Evolutionary conservation across 257 asterid species (phyloP).

Genomic region (Ehretia macrophylla): DNA sequence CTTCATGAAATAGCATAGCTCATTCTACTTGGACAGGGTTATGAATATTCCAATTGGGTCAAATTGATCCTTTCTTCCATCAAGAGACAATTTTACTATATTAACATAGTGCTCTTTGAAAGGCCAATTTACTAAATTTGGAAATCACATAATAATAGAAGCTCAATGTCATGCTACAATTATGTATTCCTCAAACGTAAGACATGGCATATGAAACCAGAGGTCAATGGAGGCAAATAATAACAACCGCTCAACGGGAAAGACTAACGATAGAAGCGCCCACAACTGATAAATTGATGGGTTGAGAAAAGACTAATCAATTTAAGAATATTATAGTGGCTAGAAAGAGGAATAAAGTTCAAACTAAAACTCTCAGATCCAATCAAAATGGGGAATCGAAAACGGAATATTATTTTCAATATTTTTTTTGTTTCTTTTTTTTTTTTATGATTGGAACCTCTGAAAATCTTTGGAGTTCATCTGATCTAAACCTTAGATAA

Average conservation of each 20-base stretch:
- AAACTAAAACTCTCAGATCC: neutral
- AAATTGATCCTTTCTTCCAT: neutral
- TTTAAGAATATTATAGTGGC: neutral
- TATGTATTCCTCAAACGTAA: neutral
- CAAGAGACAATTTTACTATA: neutral
- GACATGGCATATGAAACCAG: neutral
- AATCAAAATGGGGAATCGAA: no score
- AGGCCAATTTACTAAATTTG: constrained; percentile 2
- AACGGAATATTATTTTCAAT: no score
- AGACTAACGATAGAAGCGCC: neutral
- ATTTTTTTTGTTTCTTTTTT: no score
- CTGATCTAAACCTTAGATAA: no score
- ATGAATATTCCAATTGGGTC: neutral
- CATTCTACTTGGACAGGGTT: neutral
- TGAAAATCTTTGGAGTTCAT: no score
- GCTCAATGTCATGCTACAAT: neutral
- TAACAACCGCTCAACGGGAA: neutral
- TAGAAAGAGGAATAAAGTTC: neutral
- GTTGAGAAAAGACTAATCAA: neutral
- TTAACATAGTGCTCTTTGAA: neutral
- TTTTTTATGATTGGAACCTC: no score
- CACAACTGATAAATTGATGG: neutral
- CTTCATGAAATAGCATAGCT: neutral
- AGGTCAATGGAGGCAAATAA: constrained; percentile 1
- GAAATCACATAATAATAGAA: neutral